Conservation (phyloP, 345 rosid genomes). For the Brassica napus region Da-Ae NC_063452.1:50662501-50663000, state of each 20-base stretch:
- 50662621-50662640: not conserved
- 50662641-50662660: not conserved
- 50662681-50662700: not conserved
- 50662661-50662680: not conserved
- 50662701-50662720: slow-evolving; percentile 39
- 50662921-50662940: not conserved
- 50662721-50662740: slow-evolving; percentile 97
- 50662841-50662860: not conserved
- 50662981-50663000: not conserved
- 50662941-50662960: not conserved
- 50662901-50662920: not conserved
- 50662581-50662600: not conserved
- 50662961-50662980: not conserved
- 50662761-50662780: slow-evolving; percentile 50
- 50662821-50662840: not conserved
- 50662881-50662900: not conserved
- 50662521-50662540: not conserved
- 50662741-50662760: slow-evolving; percentile 90
- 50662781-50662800: not conserved
- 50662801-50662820: not conserved
- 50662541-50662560: not conserved
- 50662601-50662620: not conserved
- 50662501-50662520: not conserved
- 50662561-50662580: not conserved
- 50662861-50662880: not conserved